A percentile compares a stretch with the other conserved stretches of the same genome.
Conservation (phyloP, 2,329 filamentous ascomycete species). For the Didymosphaeria variabile region DNA sequence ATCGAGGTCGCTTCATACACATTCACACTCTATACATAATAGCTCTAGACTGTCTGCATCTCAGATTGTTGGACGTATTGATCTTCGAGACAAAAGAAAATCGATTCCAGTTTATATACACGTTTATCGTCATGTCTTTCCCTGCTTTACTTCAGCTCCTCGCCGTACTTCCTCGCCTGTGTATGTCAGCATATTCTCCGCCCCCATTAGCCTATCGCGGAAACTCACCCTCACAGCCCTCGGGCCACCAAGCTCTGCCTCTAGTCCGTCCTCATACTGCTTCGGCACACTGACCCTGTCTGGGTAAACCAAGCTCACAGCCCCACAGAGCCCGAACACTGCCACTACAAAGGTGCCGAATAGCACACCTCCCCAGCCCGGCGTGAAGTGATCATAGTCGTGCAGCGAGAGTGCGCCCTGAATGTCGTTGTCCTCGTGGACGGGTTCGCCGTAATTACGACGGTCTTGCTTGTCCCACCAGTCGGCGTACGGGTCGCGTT, state of each 20-base stretch:
- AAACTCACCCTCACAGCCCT: conserved; percentile 51
- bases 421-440: conserved; percentile 96
- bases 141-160: conserved; percentile 22
- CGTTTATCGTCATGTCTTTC: not conserved
- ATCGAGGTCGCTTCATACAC: no score
- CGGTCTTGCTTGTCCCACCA: conserved; percentile 99
- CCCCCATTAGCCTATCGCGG: not conserved
- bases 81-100: conserved; percentile 12
- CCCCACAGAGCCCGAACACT: conserved; percentile 51
- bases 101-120: conserved; percentile 15
- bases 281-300: conserved; percentile 57
- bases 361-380: conserved; percentile 74
- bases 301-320: conserved; percentile 54
- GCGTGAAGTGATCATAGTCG: conserved; percentile 84
- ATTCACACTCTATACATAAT: no score
- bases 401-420: conserved; percentile 89
- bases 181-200: conserved; percentile 8
- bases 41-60: no score
- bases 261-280: conserved; percentile 58
- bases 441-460: conserved; percentile 94
- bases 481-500: conserved; percentile 89
- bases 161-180: conserved; percentile 29
- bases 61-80: not conserved
- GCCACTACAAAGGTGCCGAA: conserved; percentile 55
- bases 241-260: conserved; percentile 59